A percentile compares a stretch with the other conserved stretches of the same genome.
phyloP scores from a whole-genome alignment of 2,329 filamentous ascomycete genomes.

The Colletotrichum navitas region DNA sequence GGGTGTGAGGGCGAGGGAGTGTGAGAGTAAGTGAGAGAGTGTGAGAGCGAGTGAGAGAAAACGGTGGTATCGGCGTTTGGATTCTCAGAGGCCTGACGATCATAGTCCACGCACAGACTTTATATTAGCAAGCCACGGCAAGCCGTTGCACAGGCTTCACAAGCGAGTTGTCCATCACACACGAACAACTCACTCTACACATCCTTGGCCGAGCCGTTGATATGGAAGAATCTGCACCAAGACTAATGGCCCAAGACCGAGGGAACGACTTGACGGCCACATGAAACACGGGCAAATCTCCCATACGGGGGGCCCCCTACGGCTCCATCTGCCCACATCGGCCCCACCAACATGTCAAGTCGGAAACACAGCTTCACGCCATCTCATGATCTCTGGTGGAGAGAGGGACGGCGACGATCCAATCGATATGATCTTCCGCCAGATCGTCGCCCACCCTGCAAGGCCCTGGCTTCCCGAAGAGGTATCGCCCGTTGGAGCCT shows the following conservation, averaged over 20 bases:
- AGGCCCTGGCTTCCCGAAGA: constrained; percentile 21
- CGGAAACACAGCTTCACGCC: constrained; percentile 39
- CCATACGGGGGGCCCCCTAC: constrained; percentile 1
- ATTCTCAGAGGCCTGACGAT: constrained; percentile 15
- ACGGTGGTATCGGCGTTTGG: not conserved
- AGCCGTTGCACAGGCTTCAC: constrained; percentile 18
- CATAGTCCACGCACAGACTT: not conserved
- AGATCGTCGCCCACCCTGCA: constrained; percentile 32
- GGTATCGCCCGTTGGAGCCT: constrained; percentile 38
- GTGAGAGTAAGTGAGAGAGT: not conserved
- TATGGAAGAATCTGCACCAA: not conserved
- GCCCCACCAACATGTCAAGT: constrained; percentile 32
- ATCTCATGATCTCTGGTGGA: constrained; percentile 32
- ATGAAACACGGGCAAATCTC: constrained; percentile 34
- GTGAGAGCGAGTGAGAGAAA: not conserved
- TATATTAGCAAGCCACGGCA: constrained; percentile 15
- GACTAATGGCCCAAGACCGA: not conserved
- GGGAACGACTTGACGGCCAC: constrained; percentile 23
- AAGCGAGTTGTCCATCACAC: constrained; percentile 10
- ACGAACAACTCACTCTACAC: not conserved
- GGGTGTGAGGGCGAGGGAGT: too few species aligned
- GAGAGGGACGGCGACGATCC: constrained; percentile 33
- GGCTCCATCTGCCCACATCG: constrained; percentile 32
- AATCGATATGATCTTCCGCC: constrained; percentile 39
- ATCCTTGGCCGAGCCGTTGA: not conserved